Evolutionary conservation across 305 asterid genomes (phyloP), one percentile per base, ranked within the genome.

Genomic region (Rubia balearica): DNA sequence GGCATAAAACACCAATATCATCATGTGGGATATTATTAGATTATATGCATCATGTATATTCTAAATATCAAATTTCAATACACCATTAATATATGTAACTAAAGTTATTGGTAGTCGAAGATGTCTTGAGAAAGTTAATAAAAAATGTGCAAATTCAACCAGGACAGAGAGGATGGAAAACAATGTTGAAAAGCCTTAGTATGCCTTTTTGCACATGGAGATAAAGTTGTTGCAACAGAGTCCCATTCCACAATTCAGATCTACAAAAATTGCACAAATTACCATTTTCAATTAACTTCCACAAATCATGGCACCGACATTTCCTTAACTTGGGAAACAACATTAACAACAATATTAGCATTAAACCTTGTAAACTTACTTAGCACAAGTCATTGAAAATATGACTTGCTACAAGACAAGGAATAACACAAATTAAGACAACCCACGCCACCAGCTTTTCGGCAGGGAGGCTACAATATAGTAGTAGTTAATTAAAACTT

Each of bases 301-400:
- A 13, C 40, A 8, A 40, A 64, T 64, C 7, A 64, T 17, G 13
- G 68, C 57, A 51, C 49, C 27, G 22, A 64, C 43, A 64, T 62
- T 36, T 63, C n/a, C 68, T 11, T 40, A 6, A n/a, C 42, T 0
- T 56, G 1, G 3, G 7, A 7, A 63, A 8, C 24, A 36, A 14
- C 41, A 62, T 12, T 7, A 61, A 24, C 17, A 11, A 22, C 24
- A 60, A 21, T 7, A 61, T 0, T 27, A 61, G 38, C 13, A 17
- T 57, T 36, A 51, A 17, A 51, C 17, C 57, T 63, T 5, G 48
- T 57, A 63, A 36, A 63, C 22, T 7, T 33, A 38, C 22, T 4
- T 16, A 51, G 57, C 41, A 17, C 16, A 64, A 64, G 68, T 64
- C 68, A 64, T 64, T 0, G 51, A 64, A 64, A 38, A 64, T 40